Conservation (phyloP, 495 filamentous ascomycete genomes). For the Penicillium taxi region DNA sequence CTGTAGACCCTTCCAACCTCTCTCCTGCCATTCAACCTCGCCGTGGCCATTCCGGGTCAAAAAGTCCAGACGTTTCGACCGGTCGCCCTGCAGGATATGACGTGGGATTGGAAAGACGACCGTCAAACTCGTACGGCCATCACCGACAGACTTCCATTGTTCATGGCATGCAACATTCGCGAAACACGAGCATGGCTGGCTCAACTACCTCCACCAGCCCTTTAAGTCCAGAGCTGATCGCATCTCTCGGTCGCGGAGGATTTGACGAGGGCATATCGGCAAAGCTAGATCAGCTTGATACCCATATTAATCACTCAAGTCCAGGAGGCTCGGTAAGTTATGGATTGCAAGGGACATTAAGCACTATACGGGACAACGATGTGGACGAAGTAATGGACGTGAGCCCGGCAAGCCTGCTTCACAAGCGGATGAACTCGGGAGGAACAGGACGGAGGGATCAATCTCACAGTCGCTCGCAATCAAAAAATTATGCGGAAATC, state of each 20-base stretch:
- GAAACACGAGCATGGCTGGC: constrained; percentile 67
- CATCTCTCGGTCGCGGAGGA: constrained; percentile 47
- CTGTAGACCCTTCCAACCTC: constrained; percentile 31
- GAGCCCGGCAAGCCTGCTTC: constrained; percentile 20
- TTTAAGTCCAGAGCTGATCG: constrained; percentile 75
- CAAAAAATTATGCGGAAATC: constrained; percentile 63
- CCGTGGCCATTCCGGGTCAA: constrained; percentile 48
- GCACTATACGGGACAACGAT: constrained; percentile 38
- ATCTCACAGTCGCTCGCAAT: constrained; percentile 74
- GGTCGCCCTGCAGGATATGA: constrained; percentile 42
- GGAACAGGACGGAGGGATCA: constrained; percentile 60
- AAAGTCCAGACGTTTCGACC: constrained; percentile 40
- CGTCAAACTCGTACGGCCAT: constrained; percentile 72
- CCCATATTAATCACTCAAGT: constrained; percentile 18
- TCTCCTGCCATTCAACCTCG: constrained; percentile 38
- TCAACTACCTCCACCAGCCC: constrained; percentile 62
- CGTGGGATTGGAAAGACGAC: constrained; percentile 56
- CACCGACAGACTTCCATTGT: constrained; percentile 92
- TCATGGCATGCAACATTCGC: constrained; percentile 87
- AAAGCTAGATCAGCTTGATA: constrained; percentile 29
- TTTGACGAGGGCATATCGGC: constrained; percentile 20
- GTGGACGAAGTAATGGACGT: constrained; percentile 17
- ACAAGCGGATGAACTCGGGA: constrained; percentile 44
- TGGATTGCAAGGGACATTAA: constrained; percentile 24
- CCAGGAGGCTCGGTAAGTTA: constrained; percentile 18